Evolutionary conservation across 495 filamentous ascomycete species (phyloP).

Genomic region (Talaromyces ruber): DNA sequence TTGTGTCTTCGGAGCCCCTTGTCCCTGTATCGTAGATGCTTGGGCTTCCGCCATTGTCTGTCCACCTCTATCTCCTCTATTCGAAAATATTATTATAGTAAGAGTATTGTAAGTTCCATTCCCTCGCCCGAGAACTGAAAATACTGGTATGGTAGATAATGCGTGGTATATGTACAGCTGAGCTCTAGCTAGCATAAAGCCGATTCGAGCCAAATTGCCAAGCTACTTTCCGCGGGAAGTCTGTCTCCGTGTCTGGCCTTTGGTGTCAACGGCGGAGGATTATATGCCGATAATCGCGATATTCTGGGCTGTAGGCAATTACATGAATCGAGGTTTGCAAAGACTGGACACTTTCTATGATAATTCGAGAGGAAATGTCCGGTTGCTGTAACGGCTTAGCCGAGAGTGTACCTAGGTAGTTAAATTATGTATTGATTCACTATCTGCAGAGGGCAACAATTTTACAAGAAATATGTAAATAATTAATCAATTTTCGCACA

Average conservation of each 20-base stretch:
- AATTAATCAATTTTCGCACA: slow-evolving; percentile 1
- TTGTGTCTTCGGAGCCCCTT: background rate
- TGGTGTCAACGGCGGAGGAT: background rate
- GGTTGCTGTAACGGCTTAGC: too few species aligned
- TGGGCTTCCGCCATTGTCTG: background rate
- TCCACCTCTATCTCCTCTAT: background rate
- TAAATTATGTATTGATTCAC: background rate
- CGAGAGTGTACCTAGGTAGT: too few species aligned
- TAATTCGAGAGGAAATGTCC: too few species aligned
- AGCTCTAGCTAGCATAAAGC: background rate
- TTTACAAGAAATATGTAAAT: slow-evolving; percentile 6
- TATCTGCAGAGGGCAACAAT: background rate
- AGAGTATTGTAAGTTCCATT: background rate
- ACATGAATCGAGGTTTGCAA: background rate
- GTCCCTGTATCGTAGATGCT: background rate
- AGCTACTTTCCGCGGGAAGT: background rate
- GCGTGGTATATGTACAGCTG: background rate
- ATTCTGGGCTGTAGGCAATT: background rate
- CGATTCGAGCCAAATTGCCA: background rate
- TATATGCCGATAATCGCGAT: background rate
- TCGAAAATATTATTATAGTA: background rate
- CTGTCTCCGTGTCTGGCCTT: background rate
- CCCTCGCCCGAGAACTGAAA: background rate
- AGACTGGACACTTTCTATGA: background rate
- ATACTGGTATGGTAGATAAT: background rate